A percentile compares a stretch with the other conserved stretches of the same genome.
Conservation (phyloP, 805 yeast genomes). For the Hanseniaspora nectarophila region DNA sequence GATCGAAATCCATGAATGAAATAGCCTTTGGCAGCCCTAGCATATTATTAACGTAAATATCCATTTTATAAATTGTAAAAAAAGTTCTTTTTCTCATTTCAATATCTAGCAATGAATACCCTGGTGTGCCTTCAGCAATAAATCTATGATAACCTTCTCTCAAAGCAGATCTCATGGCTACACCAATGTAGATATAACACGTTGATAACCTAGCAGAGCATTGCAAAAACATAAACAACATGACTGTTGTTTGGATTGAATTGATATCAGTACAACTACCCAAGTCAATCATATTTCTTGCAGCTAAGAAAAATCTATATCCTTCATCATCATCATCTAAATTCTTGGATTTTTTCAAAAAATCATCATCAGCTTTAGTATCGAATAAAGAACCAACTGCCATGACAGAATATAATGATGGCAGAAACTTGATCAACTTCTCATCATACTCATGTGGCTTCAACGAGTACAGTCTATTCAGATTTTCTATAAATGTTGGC, state of each 20-base stretch:
- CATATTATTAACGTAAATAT: slow-evolving; percentile 79
- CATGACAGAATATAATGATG: slow-evolving; percentile 69
- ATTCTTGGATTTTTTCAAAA: not conserved
- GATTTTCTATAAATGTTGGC: slow-evolving; percentile 63
- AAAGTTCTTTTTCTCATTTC: slow-evolving; percentile 79
- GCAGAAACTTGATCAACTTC: slow-evolving; percentile 67
- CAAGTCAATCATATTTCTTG: slow-evolving; percentile 71
- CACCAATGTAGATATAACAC: slow-evolving; percentile 83
- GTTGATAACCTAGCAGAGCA: slow-evolving; percentile 83
- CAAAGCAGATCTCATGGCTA: slow-evolving; percentile 72
- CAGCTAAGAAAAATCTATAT: slow-evolving; percentile 72
- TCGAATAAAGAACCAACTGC: slow-evolving; percentile 73
- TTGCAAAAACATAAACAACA: slow-evolving; percentile 76
- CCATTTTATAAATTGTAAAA: slow-evolving; percentile 84
- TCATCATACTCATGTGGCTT: slow-evolving; percentile 67
- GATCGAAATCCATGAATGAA: slow-evolving; percentile 74
- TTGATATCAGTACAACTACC: slow-evolving; percentile 74
- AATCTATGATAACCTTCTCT: slow-evolving; percentile 77
- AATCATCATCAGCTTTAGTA: not conserved
- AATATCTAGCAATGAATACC: slow-evolving; percentile 55
- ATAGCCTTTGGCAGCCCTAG: slow-evolving; percentile 71
- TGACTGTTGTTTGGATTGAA: slow-evolving; percentile 74
- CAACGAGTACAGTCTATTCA: slow-evolving; percentile 63
- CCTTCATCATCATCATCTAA: slow-evolving; percentile 47
- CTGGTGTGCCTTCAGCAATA: slow-evolving; percentile 36